Evolutionary conservation across 2,329 filamentous ascomycete species (phyloP), one percentile per base, ranked within the genome.

Genomic region (Alternaria sp.): DNA sequence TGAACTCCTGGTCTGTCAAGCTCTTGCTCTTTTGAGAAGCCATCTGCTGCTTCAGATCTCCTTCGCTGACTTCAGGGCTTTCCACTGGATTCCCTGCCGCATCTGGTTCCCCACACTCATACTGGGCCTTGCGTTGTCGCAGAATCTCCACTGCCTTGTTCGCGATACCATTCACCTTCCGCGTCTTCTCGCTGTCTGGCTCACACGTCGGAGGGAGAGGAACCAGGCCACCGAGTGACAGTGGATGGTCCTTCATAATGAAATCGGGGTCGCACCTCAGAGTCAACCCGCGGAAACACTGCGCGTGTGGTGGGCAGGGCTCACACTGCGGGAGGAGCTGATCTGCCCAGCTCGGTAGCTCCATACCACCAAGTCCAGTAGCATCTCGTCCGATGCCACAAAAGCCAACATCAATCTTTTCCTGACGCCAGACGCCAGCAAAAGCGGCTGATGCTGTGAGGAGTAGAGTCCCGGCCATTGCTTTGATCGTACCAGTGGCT

Each of bases 351-450:
- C 92, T 89, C 4, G 95, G 94, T 17, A 97, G 84, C 23, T 87
- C 85, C 12, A 91, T 84, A 28, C 89, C 86, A 11, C 86, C 83
- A 57, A 90, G 75, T 19, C 84, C 85, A 68, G 83, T 86, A 7
- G 85, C 87, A 51, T 88, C 84, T 23, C 91, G 65, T 5, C 83
- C 96, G 57, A 97, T 87, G 12, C 94, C 93, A 77, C 96, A 99
- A 77, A 97, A 99, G 32, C 96, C 96, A 19, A 98, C 93, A 15
- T 93, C 91, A n/a, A 97, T 84, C 85, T 98, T 98, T 81, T 99
- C 96, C 77, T 97, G 93, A 52, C 95, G 87, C 83, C 94, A 99
- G 87, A 94, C 96, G 9, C 88, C 88, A 28, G 86, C 91, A 67
- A 97, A 93, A 1, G 90, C 89, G 30, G 87, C 87, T 7, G 96